Evolutionary conservation across 1,284 basidiomycete genomes (phyloP), one percentile per base, ranked within the genome.

Genomic region (Rhodotorula sp.): DNA sequence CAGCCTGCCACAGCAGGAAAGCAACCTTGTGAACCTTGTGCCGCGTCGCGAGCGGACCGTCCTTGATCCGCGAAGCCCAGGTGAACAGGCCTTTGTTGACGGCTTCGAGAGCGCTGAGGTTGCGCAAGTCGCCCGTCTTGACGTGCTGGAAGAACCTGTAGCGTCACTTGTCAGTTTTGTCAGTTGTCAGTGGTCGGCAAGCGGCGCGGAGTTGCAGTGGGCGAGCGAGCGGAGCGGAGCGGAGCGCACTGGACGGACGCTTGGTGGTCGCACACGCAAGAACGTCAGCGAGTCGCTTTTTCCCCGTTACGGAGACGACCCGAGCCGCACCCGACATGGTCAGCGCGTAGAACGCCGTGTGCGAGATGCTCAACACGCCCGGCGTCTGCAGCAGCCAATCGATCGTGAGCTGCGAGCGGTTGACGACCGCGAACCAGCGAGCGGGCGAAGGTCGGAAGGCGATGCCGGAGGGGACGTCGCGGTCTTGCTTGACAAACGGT

Each of bases 391-490:
- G 37, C 55, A 44, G 37, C 55, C 55, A 56, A 16, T 56, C 37
- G 37, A 56, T 56, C 4, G 55, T 26, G 55, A 44, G 37, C 55
- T 56, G n/a, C 13, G 55, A 20, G 46, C 62, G 62, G 9, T 40
- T 34, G 34, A 57, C n/a, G 55, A 52, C 40, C 55, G 34, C 47
- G 55, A 50, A 64, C 62, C 62, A 64, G 18, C 47, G 55, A 15
- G 55, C 55, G 37, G 37, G 55, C 13, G 55, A 56, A 2, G 55
- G 55, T 16, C 55, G 55, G n/a, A 56, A 56, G 37, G 9, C 8
- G 13, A 56, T 16, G 55, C 40, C 37, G n/a, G 55, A 5, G n/a
- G 55, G 55, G 4, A 56, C 37, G n/a, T 26, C n/a, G 15, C 37
- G 37, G 37, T 56, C 55, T 22, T 56, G 55, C 16, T 56, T 56